Conservation (phyloP, 2,329 filamentous ascomycete species). For the Lasiodiplodia sp. region DNA sequence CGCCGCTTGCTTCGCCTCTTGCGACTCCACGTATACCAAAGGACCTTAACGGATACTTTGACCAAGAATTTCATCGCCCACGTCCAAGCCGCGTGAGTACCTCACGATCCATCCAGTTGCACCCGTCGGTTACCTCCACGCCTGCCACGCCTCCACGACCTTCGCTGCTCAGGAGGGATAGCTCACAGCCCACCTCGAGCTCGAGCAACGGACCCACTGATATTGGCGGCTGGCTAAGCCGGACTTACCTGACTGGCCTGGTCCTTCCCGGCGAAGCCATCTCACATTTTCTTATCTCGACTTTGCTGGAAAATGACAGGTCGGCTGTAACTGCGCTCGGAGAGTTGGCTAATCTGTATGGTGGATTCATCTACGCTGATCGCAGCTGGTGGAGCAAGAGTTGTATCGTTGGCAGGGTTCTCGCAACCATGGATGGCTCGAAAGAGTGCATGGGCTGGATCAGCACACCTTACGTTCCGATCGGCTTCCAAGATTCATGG, state of each 20-base stretch:
- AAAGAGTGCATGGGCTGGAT: conserved; percentile 65
- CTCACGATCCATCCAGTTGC: conserved; percentile 40
- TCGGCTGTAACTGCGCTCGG: conserved; percentile 58
- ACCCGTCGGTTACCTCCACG: conserved; percentile 38
- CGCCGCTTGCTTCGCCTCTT: conserved; percentile 39
- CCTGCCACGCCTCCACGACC: conserved; percentile 11
- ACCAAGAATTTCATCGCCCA: conserved; percentile 39
- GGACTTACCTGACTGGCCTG: conserved; percentile 62
- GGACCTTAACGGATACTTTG: conserved; percentile 46
- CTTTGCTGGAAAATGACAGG: conserved; percentile 63
- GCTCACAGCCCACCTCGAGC: conserved; percentile 3
- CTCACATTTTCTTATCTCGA: conserved; percentile 63
- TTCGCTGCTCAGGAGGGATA: conserved; percentile 22
- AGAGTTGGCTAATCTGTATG: conserved; percentile 60
- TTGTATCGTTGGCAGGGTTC: conserved; percentile 61
- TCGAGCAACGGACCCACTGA: conserved; percentile 36
- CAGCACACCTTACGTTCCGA: conserved; percentile 51
- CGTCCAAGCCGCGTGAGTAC: conserved; percentile 37
- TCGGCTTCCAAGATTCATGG: conserved; percentile 56
- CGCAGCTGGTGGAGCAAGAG: conserved; percentile 65
- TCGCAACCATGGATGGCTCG: conserved; percentile 55
- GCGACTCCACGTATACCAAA: conserved; percentile 44
- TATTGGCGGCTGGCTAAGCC: conserved; percentile 62
- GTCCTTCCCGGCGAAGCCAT: conserved; percentile 62
- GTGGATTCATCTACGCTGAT: conserved; percentile 60